These are phyloP conservation scores for Macrocystidia cucumis DNA, from an alignment of 1,284 basidiomycete genomes.

Conservation along the genomic window DNA sequence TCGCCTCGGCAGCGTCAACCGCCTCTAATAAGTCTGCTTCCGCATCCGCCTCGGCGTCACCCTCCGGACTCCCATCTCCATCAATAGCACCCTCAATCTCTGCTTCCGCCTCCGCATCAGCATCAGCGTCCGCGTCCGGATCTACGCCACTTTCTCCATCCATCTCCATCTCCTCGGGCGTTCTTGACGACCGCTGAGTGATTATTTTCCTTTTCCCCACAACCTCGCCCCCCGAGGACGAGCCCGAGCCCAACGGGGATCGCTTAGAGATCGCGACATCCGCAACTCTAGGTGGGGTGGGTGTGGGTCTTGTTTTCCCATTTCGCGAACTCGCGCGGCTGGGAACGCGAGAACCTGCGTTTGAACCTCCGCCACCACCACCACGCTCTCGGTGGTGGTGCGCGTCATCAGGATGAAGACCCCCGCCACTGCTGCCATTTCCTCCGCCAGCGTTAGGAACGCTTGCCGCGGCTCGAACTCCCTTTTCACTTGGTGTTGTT, in stretches of 20 bases:
- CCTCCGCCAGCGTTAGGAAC: no score
- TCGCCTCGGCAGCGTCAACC: slow-evolving; percentile 33
- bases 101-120: neutral
- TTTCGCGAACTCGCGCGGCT: no score
- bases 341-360: no score
- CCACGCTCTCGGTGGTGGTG: no score
- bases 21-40: slow-evolving; percentile 33
- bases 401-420: no score
- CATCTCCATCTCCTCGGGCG: neutral
- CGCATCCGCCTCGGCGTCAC: slow-evolving; percentile 17
- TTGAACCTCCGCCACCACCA: no score
- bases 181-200: no score
- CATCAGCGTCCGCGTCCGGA: slow-evolving; percentile 3
- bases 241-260: neutral
- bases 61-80: slow-evolving; percentile 15
- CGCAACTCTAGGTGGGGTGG: neutral
- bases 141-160: neutral
- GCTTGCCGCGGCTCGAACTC: no score
- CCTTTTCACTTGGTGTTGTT: no score
- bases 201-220: no score
- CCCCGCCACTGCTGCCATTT: no score
- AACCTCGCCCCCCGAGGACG: neutral
- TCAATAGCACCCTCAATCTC: slow-evolving; percentile 1
- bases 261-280: neutral
- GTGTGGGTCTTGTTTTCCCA: neutral